A percentile compares a stretch with the other conserved stretches of the same genome.
Evolutionary conservation across 2,329 filamentous ascomycete species (phyloP).

Genomic region (Ophidiomyces ophidiicola): DNA sequence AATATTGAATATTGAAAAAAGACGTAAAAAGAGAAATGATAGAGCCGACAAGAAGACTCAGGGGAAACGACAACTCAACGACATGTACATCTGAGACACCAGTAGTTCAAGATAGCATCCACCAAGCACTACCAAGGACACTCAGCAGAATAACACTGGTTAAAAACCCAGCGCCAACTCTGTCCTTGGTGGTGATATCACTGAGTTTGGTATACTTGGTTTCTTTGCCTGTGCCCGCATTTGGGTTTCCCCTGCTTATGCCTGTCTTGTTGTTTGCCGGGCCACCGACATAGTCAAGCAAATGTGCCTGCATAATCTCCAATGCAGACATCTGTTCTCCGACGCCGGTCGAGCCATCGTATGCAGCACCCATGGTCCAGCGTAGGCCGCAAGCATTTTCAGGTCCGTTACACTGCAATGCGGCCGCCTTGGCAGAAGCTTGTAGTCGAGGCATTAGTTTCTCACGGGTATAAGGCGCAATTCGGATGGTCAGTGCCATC

Average conservation of each 20-base stretch:
- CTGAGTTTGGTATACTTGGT: conserved; percentile 31
- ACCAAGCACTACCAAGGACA: conserved; percentile 45
- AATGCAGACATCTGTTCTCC: conserved; percentile 61
- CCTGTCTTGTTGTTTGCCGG: conserved; percentile 38
- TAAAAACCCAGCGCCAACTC: conserved; percentile 54
- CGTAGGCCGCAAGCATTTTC: conserved; percentile 19
- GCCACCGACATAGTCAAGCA: conserved; percentile 30
- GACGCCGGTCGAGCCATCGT: conserved; percentile 50
- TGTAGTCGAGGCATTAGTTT: conserved; percentile 42
- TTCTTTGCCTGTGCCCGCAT: conserved; percentile 27
- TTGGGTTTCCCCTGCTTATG: conserved; percentile 37
- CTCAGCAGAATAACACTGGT: conserved; percentile 47
- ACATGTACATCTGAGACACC: too few relatives aligned
- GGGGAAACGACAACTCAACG: not conserved
- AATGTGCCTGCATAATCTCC: conserved; percentile 50
- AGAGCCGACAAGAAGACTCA: conserved; percentile 1
- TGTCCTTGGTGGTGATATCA: conserved; percentile 48
- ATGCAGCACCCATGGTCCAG: conserved; percentile 36
- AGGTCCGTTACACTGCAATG: conserved; percentile 23
- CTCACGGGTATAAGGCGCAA: conserved; percentile 45
- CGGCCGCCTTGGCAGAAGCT: conserved; percentile 43
- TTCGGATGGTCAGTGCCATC: conserved; percentile 44
- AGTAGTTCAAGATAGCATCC: conserved; percentile 38
- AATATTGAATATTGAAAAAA: too few relatives aligned
- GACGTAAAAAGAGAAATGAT: conserved; percentile 1